Percentiles rank a stretch among this genome's conserved stretches.
These are phyloP conservation scores for Colletotrichum abscissum DNA, from an alignment of 2,329 filamentous ascomycete genomes.

Conservation along the genomic window DNA sequence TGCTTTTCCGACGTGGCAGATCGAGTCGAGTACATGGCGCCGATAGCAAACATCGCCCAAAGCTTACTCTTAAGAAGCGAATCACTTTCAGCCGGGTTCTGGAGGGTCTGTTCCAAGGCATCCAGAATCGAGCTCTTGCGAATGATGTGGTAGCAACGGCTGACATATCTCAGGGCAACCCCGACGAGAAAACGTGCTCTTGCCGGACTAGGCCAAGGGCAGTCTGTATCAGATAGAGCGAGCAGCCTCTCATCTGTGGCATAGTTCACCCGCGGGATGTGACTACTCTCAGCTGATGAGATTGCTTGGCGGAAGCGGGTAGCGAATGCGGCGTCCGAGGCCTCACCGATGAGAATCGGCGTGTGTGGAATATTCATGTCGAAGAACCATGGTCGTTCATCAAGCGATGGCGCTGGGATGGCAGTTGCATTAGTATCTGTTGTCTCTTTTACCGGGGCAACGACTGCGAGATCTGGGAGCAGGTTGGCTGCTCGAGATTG, in stretches of 20 bases:
- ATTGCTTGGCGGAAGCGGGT: slow-evolving; percentile 50
- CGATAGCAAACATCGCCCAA: slow-evolving; percentile 57
- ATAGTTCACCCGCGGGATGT: slow-evolving; percentile 49
- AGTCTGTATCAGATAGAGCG: slow-evolving; percentile 43
- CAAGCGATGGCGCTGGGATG: slow-evolving; percentile 36
- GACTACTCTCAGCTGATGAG: slow-evolving; percentile 42
- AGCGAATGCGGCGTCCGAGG: slow-evolving; percentile 49
- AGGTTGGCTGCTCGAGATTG: slow-evolving; percentile 16
- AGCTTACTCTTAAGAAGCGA: slow-evolving; percentile 52
- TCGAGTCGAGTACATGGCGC: slow-evolving; percentile 57
- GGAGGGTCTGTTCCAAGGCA: slow-evolving; percentile 50
- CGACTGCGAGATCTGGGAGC: slow-evolving; percentile 3
- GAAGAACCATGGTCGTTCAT: slow-evolving; percentile 48
- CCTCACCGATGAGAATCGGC: slow-evolving; percentile 49
- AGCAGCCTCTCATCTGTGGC: slow-evolving; percentile 44
- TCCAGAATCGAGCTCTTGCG: slow-evolving; percentile 50
- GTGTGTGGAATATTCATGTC: slow-evolving; percentile 46
- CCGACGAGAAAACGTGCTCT: slow-evolving; percentile 51
- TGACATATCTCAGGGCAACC: slow-evolving; percentile 53
- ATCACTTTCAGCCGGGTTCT: slow-evolving; percentile 46
- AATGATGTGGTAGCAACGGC: slow-evolving; percentile 54
- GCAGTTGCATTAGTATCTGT: slow-evolving; percentile 24
- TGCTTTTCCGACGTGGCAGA: slow-evolving; percentile 44
- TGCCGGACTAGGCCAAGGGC: slow-evolving; percentile 51
- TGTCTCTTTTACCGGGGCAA: slow-evolving; percentile 1